These are phyloP conservation scores for Butyriboletus loyo DNA, from an alignment of 768 basidiomycete species.

Conservation along the genomic window DNA sequence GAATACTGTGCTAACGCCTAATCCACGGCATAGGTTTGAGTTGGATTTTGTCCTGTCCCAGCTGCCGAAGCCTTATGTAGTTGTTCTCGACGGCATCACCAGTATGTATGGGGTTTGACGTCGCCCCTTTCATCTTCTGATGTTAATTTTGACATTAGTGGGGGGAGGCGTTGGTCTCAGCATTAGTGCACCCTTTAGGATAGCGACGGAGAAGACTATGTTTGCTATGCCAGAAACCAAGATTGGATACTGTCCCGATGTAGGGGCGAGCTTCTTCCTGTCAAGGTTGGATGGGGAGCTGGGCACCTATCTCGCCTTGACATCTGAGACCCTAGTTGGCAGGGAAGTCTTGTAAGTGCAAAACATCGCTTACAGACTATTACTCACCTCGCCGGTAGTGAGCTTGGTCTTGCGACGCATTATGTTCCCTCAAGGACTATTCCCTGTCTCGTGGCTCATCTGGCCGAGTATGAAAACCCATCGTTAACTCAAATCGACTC, in stretches of 20 bases:
- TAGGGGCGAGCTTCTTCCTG: constrained; percentile 88
- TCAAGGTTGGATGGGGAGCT: constrained; percentile 87
- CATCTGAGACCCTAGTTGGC: constrained; percentile 67
- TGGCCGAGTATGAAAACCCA: constrained; percentile 44
- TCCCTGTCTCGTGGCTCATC: constrained; percentile 63
- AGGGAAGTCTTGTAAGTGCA: constrained; percentile 79
- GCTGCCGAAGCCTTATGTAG: constrained; percentile 84
- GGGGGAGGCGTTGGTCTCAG: constrained; percentile 93
- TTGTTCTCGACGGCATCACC: constrained; percentile 86
- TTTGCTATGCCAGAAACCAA: constrained; percentile 98
- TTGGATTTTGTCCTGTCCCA: constrained; percentile 70
- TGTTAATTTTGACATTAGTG: constrained; percentile 48
- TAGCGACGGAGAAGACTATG: constrained; percentile 88
- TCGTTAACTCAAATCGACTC: constrained; percentile 55
- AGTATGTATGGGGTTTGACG: constrained; percentile 50
- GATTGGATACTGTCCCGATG: constrained; percentile 89
- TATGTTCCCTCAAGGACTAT: constrained; percentile 78
- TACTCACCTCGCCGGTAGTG: constrained; percentile 44
- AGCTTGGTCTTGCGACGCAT: constrained; percentile 92
- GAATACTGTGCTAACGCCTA: constrained; percentile 2
- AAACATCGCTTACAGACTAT: constrained; percentile 6
- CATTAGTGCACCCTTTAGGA: constrained; percentile 80
- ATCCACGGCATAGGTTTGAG: constrained; percentile 58
- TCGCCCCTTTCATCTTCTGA: not conserved
- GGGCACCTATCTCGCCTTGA: constrained; percentile 92